Percentiles rank a stretch among this genome's conserved stretches.
phyloP scores from a whole-genome alignment of 345 rosid genomes.

The Passiflora organensis region DNA sequence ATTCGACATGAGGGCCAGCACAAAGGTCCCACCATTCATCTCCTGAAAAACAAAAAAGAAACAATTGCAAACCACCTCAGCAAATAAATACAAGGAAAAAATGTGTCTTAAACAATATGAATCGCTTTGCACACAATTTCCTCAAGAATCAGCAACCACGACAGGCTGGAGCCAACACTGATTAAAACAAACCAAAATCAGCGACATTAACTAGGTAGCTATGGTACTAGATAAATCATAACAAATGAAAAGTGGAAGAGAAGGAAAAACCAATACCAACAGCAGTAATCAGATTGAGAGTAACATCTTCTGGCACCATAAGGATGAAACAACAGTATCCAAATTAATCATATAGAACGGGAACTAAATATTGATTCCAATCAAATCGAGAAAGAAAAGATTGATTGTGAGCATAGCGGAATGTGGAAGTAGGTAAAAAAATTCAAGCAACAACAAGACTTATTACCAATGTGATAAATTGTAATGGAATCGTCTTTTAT shows the following conservation, averaged over 20 bases:
- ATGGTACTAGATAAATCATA: no score
- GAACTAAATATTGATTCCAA: no score
- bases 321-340: no score
- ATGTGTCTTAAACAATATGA: neutral
- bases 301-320: no score
- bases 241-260: no score
- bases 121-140: neutral
- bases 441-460: constrained; percentile 1
- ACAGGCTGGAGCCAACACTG: no score
- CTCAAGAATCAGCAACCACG: no score
- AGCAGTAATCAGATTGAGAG: no score
- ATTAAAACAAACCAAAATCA: no score
- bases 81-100: neutral
- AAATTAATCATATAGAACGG: no score
- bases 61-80: neutral
- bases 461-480: constrained; percentile 76
- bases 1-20: constrained; percentile 93
- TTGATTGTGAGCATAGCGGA: neutral
- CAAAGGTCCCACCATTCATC: constrained; percentile 99
- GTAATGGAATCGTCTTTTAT: constrained; percentile 83
- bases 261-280: no score
- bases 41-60: constrained; percentile 43
- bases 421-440: constrained; percentile 2
- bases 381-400: neutral
- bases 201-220: neutral